phyloP scores from a whole-genome alignment of 768 basidiomycete genomes.

The Vishniacozyma victoriae region DNA sequence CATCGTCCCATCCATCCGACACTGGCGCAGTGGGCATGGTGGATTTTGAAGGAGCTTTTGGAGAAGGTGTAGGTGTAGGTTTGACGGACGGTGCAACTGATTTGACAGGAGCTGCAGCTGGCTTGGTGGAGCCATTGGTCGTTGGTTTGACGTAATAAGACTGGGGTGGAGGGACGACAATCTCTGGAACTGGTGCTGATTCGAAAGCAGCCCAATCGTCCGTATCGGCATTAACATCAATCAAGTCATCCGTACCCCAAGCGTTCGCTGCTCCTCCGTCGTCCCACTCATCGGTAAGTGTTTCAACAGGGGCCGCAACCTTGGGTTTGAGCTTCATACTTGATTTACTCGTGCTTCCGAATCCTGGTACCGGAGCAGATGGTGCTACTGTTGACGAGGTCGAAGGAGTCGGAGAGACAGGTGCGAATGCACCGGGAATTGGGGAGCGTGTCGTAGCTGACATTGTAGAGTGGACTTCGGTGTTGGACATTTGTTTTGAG shows the following conservation, averaged over 20 bases:
- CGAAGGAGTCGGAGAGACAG: neutral
- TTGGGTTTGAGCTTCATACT: neutral
- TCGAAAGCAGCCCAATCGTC: conserved; percentile 95
- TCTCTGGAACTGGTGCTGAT: conserved; percentile 47
- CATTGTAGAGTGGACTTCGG: conserved; percentile 69
- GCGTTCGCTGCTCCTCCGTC: conserved; percentile 56
- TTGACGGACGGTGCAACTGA: neutral
- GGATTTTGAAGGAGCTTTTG: neutral
- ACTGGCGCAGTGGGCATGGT: neutral
- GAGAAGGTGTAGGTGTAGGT: conserved; percentile 19
- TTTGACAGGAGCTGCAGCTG: neutral
- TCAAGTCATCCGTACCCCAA: conserved; percentile 76
- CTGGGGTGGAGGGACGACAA: conserved; percentile 32
- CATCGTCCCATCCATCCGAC: conserved; percentile 24
- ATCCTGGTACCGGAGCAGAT: neutral
- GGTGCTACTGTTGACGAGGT: neutral
- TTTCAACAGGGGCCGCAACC: conserved; percentile 51
- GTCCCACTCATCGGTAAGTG: conserved; percentile 47
- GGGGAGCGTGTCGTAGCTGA: conserved; percentile 40
- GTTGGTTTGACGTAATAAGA: conserved; percentile 44
- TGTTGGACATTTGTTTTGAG: conserved; percentile 67
- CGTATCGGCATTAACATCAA: conserved; percentile 86
- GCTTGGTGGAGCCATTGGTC: conserved; percentile 7
- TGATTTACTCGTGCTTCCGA: neutral
- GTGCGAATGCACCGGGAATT: neutral